Evolutionary conservation across 106 monocot species (phyloP).

Genomic region (Triglochin maritima): DNA sequence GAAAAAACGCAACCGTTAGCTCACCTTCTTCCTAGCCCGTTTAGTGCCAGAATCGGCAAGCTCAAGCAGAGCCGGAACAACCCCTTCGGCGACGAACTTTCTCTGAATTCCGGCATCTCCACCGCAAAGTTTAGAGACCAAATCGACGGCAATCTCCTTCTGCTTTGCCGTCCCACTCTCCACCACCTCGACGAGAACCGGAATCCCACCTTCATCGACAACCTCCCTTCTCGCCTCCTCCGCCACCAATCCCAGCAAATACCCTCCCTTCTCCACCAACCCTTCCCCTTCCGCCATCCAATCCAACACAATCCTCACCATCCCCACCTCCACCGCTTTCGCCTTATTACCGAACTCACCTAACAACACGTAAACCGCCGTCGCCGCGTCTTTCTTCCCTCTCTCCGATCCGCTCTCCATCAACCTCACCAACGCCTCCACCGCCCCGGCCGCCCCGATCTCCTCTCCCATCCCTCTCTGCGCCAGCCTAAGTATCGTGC

Average conservation of each 20-base stretch:
- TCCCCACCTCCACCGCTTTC: constrained; percentile 53
- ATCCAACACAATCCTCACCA: constrained; percentile 52
- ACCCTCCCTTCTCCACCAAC: constrained; percentile 76
- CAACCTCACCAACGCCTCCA: constrained; percentile 47
- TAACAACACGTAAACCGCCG: constrained; percentile 56
- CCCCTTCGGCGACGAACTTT: constrained; percentile 11
- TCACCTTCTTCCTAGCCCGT: constrained; percentile 12
- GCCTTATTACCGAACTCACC: constrained; percentile 37
- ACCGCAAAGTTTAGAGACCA: constrained; percentile 8
- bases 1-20: no score
- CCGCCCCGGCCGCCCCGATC: constrained; percentile 73
- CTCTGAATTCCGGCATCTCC: not conserved
- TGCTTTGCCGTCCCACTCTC: constrained; percentile 46
- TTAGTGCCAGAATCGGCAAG: constrained; percentile 5
- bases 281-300: constrained; percentile 73
- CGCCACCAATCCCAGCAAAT: constrained; percentile 30
- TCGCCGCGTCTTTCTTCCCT: constrained; percentile 84
- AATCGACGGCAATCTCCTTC: constrained; percentile 11
- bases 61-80: constrained; percentile 10
- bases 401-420: constrained; percentile 41
- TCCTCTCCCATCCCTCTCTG: constrained; percentile 37
- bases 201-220: constrained; percentile 62
- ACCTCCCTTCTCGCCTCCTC: constrained; percentile 38
- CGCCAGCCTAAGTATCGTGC: constrained; percentile 60
- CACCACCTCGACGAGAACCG: constrained; percentile 66